Base-by-base conservation (phyloP, 148 eudicot species). In the Chenopodium quinoa region DNA sequence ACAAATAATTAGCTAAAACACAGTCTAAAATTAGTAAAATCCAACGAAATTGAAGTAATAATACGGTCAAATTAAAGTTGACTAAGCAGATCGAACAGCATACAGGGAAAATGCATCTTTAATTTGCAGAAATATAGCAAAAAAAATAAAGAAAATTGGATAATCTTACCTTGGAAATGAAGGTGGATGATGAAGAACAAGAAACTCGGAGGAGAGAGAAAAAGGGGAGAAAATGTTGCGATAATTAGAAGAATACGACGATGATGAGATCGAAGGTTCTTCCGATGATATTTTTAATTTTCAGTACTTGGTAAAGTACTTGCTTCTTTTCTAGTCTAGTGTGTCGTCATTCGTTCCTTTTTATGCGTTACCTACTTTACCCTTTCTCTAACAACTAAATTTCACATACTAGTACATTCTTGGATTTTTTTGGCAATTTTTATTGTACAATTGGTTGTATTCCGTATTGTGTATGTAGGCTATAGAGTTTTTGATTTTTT, bases 11-110 rank as follows among this genome's bases (percentile, higher is more conserved):
- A 74, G n/a, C 63, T 25, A 12, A 78, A 48, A 22, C 14, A 52
- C 1, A 37, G 65, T 66, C 34, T 60, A 50, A 66, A 12, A 23
- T 75, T 34, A 65, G 73, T 20, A 31, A 1, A 75, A 81, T 22
- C 23, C 34, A n/a, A 50, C 27, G 20, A 58, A 34, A 50, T 56
- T 76, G 52, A 34, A 34, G 67, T n/a, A 17, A 23, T 10, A 4
- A 66, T n/a, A 22, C 20, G 60, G 80, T 82, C 76, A 82, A 82
- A 69, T 25, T 1, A 17, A 19, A 20, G 74, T 82, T 76, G 80
- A 82, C 76, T 76, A 71, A 27, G 56, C 75, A 82, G 70, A 82
- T 76, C 75, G 47, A 54, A 40, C 9, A 9, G 22, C 4, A 16
- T 16, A 19, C 48, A 27, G 14, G 20, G n/a, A 1, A 67, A 66